Evolutionary conservation across 768 basidiomycete genomes (phyloP), one percentile per base, ranked within the genome.

Genomic region (Boletus vermiculosoides): DNA sequence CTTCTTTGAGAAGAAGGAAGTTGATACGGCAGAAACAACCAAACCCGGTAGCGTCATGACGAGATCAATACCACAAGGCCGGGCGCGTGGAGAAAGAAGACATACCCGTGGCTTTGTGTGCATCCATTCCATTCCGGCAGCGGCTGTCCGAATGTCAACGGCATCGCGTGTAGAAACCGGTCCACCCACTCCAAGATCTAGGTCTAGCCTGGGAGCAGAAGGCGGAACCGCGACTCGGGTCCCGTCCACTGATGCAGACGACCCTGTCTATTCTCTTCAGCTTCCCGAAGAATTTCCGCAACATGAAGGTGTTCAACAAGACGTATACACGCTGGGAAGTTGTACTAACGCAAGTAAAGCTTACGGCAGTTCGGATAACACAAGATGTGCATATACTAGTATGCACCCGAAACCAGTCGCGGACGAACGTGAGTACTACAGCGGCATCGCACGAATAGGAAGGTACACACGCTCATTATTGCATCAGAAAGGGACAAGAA

Each of bases 401-500:
- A 67, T 47, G 54, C 52, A 50, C 37, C 51, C 23, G 0, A 54
- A 54, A 42, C 30, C 10, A 42, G 33, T 6, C 28, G 22, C 11
- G 10, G 20, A 33, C 4, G 11, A 46, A 8, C 1, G n/a, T 66
- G n/a, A 62, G 56, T 22, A 33, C 16, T 8, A 37, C 30, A 46
- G 22, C 18, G 33, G 23, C 16, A 49, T 34, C 40, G 23, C 36
- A 54, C 12, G 56, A 48, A 47, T 6, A 22, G 20, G 3, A 47
- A 33, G 47, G 18, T 12, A 76, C 86, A 58, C 63, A 90, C 88
- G 40, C 78, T 81, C 84, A 89, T 87, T 16, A 77, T 71, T 3
- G 87, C 86, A 67, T 90, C 89, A 63, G 87, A 88, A 9, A 91
- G 73, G n/a, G 82, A 80, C 31, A 87, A 72, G 68, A 90, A 88